Evolutionary conservation across 2,329 filamentous ascomycete species (phyloP), one percentile per base, ranked within the genome.

Genomic region (Keithomyces neogunnii): DNA sequence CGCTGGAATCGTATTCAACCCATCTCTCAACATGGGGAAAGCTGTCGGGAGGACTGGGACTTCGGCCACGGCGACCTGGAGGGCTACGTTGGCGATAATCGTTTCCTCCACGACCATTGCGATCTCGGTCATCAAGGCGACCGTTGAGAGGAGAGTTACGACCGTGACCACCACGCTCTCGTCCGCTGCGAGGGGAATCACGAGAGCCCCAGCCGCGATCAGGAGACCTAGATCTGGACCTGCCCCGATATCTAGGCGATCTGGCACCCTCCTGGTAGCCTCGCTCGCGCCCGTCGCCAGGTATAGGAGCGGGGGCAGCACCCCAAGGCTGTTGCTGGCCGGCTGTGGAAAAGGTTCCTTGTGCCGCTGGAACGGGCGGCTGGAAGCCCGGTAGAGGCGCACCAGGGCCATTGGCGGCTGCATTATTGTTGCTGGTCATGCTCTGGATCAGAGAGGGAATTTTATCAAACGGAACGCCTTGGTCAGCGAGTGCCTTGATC

Each of bases 11-110:
- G 69, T 81, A 87, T 47, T 91, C 86, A 53, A 96, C 75, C 77
- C 84, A 89, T 70, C 95, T 96, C 45, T 68, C 62, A 31, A 62
- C 51, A 11, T 63, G 58, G 30, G 66, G 64, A 42, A 66, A 59
- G 42, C 65, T 65, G 45, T 60, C 66, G 47, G 72, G 64, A 53
- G 81, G 80, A 55, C 75, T 79, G 52, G 83, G 76, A 62, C 86
- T 85, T 57, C 78, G 79, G 53, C 80, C 82, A 61, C 82, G 81
- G 56, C 85, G 84, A 51, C 82, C 80, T 51, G 81, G 76, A 45
- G 91, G 90, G 62, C 88, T 95, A 63, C 93, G 88, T 66, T 96
- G 90, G 57, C 92, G 88, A 71, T 95, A 96, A 39, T 90, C 83
- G 50, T 77, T 72, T 53, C 75, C 77, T 54, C 82, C 76, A 40